Conservation (phyloP, 2,329 filamentous ascomycete genomes). For the Arthrobotrys sinensis region DNA sequence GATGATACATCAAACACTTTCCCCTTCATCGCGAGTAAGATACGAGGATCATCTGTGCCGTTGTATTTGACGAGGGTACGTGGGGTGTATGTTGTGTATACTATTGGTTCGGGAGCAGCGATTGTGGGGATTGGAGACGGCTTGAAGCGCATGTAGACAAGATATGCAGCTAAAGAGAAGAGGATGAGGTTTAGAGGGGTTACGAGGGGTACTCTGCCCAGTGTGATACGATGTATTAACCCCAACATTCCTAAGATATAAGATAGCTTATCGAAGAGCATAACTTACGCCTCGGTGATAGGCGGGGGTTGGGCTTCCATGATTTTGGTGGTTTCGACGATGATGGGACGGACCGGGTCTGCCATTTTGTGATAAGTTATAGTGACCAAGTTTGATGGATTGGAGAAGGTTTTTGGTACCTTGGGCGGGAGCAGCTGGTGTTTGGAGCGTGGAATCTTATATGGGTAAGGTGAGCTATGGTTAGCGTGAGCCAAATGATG, state of each 20-base stretch:
- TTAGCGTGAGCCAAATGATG: slow-evolving; percentile 36
- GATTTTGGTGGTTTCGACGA: slow-evolving; percentile 47
- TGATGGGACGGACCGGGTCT: slow-evolving; percentile 31
- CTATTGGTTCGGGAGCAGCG: slow-evolving; percentile 72
- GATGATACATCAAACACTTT: slow-evolving; percentile 88
- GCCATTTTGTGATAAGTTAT: slow-evolving; percentile 33
- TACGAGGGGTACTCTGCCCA: slow-evolving; percentile 67
- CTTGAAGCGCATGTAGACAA: slow-evolving; percentile 73
- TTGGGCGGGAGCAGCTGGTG: background rate
- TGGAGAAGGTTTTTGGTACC: slow-evolving; percentile 10
- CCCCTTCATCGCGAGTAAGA: slow-evolving; percentile 92
- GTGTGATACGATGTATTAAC: no score
- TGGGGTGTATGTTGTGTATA: slow-evolving; percentile 81
- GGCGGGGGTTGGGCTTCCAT: slow-evolving; percentile 36
- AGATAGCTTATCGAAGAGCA: background rate
- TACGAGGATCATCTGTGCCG: slow-evolving; percentile 79
- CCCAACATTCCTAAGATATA: background rate
- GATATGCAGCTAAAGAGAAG: slow-evolving; percentile 73
- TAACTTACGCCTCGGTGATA: slow-evolving; percentile 48
- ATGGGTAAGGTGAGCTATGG: slow-evolving; percentile 2
- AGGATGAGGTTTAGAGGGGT: slow-evolving; percentile 78
- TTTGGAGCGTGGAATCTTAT: slow-evolving; percentile 8
- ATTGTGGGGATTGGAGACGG: slow-evolving; percentile 70
- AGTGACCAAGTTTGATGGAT: background rate
- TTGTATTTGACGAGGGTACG: slow-evolving; percentile 87